Conservation (phyloP, 768 basidiomycete genomes). For the Lentinula guzmanii region DNA sequence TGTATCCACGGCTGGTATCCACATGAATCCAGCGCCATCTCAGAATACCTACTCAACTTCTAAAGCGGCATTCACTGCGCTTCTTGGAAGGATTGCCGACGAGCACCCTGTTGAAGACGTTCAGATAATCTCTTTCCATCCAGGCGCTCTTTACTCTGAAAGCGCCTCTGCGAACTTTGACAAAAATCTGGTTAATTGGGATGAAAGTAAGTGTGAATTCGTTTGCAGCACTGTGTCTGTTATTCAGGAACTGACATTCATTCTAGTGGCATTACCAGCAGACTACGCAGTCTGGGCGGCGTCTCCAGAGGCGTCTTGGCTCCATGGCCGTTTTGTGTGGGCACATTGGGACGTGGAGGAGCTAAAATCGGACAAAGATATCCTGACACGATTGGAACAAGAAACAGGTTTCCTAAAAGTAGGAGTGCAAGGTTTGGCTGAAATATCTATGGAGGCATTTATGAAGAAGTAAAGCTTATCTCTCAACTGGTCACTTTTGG, state of each 20-base stretch:
- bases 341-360: conserved; percentile 1
- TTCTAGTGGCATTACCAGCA: not conserved
- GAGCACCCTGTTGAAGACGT: not conserved
- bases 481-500: too few relatives aligned
- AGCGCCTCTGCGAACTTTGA: not conserved
- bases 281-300: conserved; percentile 1
- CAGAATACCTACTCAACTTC: not conserved
- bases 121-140: not conserved
- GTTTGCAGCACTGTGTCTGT: not conserved
- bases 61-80: not conserved
- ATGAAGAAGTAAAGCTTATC: not conserved
- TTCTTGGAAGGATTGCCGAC: not conserved
- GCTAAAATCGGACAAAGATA: not conserved
- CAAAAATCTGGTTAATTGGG: not conserved
- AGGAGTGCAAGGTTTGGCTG: not conserved
- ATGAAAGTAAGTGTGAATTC: not conserved
- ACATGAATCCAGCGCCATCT: not conserved
- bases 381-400: not conserved
- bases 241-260: not conserved
- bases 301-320: not conserved
- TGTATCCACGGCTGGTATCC: not conserved
- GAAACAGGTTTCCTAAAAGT: not conserved
- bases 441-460: not conserved
- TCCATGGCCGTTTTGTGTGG: conserved; percentile 1
- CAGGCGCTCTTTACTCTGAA: not conserved